phyloP scores from a whole-genome alignment of 495 filamentous ascomycete species.

The Viridothelium virens region DNA sequence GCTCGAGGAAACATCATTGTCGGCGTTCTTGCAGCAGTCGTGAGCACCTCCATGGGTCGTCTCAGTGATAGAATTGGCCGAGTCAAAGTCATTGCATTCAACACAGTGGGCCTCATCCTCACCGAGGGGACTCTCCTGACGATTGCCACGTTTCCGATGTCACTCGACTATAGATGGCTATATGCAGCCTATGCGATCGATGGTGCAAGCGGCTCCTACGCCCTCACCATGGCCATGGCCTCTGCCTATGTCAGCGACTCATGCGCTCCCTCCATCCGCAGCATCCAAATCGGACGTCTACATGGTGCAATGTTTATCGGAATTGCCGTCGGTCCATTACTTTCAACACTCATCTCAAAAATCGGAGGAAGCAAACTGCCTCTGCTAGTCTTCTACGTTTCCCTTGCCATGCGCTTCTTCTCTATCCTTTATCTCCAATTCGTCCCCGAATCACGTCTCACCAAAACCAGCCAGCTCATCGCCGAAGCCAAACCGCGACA shows the following conservation, averaged over 20 bases:
- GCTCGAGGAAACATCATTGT: slow-evolving; percentile 13
- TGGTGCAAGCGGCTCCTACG: slow-evolving; percentile 14
- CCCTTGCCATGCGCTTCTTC: slow-evolving; percentile 1
- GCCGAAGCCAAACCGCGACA: background rate
- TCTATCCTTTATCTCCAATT: background rate
- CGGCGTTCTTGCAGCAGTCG: slow-evolving; percentile 11
- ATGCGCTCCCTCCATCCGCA: background rate
- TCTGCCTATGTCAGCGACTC: slow-evolving; percentile 15
- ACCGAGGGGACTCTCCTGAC: slow-evolving; percentile 9
- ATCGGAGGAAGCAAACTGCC: slow-evolving; percentile 1
- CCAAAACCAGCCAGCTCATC: background rate
- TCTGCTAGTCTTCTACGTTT: slow-evolving; percentile 9
- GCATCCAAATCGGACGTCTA: slow-evolving; percentile 12
- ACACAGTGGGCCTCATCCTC: background rate
- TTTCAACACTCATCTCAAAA: background rate
- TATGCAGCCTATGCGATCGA: slow-evolving; percentile 13
- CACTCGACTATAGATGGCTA: slow-evolving; percentile 10
- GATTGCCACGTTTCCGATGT: slow-evolving; percentile 8
- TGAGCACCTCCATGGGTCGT: background rate
- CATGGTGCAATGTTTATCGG: slow-evolving; percentile 17
- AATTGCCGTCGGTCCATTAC: slow-evolving; percentile 13
- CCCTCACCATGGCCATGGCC: slow-evolving; percentile 16
- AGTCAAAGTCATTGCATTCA: slow-evolving; percentile 11
- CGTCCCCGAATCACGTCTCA: background rate
- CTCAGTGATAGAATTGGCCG: slow-evolving; percentile 14